These are phyloP conservation scores for Castanospermum australe DNA, from an alignment of 306 rosid species.

Conservation along the genomic window DNA sequence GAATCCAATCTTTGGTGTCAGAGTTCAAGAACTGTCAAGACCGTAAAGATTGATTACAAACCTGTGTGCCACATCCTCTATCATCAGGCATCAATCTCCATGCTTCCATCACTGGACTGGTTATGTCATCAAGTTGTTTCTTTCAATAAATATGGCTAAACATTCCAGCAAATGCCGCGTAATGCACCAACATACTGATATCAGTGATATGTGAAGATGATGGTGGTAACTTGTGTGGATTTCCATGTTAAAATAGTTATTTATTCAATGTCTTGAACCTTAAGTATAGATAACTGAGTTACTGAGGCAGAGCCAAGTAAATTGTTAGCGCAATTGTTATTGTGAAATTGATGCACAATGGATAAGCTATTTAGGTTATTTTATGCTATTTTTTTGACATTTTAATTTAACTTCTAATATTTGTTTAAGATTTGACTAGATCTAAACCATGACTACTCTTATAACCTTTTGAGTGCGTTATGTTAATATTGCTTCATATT, in stretches of 20 bases:
- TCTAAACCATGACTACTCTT: too few relatives aligned
- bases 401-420: too few relatives aligned
- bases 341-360: too few relatives aligned
- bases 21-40: neutral
- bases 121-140: neutral
- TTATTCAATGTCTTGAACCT: neutral
- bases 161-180: neutral
- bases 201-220: neutral
- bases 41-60: neutral
- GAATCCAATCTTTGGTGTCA: constrained; percentile 4
- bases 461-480: too few relatives aligned
- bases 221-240: neutral
- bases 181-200: neutral
- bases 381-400: too few relatives aligned
- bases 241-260: neutral
- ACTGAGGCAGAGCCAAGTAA: neutral
- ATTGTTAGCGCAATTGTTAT: neutral
- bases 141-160: neutral
- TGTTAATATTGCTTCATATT: too few relatives aligned
- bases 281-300: neutral
- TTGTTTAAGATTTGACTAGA: too few relatives aligned
- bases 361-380: too few relatives aligned
- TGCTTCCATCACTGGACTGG: neutral
- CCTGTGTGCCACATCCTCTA: neutral
- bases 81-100: neutral